Evolutionary conservation across 768 basidiomycete genomes (phyloP), one percentile per base, ranked within the genome.

Genomic region (Leccinum longicurvipes): DNA sequence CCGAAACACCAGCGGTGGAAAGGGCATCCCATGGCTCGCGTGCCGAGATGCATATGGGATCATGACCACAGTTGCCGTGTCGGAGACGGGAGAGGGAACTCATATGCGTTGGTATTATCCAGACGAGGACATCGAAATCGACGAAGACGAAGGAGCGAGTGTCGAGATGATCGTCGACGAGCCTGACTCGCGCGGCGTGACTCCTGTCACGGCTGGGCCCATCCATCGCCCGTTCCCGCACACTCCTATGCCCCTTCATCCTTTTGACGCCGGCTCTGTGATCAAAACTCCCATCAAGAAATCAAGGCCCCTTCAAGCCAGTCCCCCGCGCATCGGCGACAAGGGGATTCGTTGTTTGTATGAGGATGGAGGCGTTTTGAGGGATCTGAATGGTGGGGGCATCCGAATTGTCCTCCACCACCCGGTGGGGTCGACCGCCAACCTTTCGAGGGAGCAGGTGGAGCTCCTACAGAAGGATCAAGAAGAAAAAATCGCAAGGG

Each of bases 251-350:
- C 36, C 53, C 2, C 53, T 47, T 15, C 54, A 60, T 15, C 21
- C 66, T 5, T 71, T 63, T 27, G 57, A 72, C 15, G 65, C 72
- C 1, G 71, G 71, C 6, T 72, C 70, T 14, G 72, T 72, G 2
- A 47, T 70, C 50, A 51, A 2, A 12, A 73, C 72, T 0, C 70
- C 72, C 1, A 42, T 67, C 17, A 72, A 72, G 61, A 68, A 56
- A 29, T 46, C 54, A 14, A 63, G 23, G 34, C 69, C 67, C 1
- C 68, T 72, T 31, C 64, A 64, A 28, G 62, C 41, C n/a, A 69
- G 66, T 32, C 70, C 71, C 5, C 34, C 50, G 5, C 67, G 66
- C n/a, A 64, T 71, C 8, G 71, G 71, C 1, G 67, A 67, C 56
- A 64, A 60, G 15, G 69, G 64, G 2, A 12, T 71, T n/a, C 57